Base-by-base conservation (phyloP, 208 protist genomes). In the Zelonia costaricensis region DNA sequence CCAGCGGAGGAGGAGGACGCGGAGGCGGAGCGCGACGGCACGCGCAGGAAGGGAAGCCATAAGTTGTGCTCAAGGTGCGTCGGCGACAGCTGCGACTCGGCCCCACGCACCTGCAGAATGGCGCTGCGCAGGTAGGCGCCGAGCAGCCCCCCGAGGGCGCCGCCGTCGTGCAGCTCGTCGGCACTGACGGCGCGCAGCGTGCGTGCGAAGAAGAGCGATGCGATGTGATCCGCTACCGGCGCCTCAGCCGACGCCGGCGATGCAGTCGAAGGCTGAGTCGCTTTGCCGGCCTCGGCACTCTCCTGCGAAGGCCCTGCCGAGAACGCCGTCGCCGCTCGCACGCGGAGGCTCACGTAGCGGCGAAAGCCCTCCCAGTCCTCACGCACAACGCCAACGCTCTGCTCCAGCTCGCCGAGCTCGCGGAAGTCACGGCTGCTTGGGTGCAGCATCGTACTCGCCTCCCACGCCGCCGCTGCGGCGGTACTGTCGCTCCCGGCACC, bases 291-390 rank as follows among this genome's bases (percentile, higher is more conserved):
- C 12, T 2, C 13, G 25, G 1, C 12, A 42, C 1, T 38, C 8
- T 43, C 3, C 23, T 46, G 13, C 22, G 35, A 23, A 1, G 18
- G 8, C 12, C 7, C 33, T 22, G 18, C 36, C 31, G 38, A 13
- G 46, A 20, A 15, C 22, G 54, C 33, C 40, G 15, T 23, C 40
- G 16, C 15, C 12, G 23, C 1, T 1, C 71, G 60, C 2, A 74
- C 38, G 2, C 60, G 61, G 22, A 83, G 38, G 39, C 64, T 83
- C 28, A 73, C 48, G 44, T 75, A 81, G 36, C 65, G 64, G 13
- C 78, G 67, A 57, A 78, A 88, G 10, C 46, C 65, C 55, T 84
- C 77, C 82, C 82, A 88, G 54, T 88, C 82, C 51, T 73, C 70
- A 10, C 56, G 75, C 25, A 88, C 60, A 28, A 75, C 27, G 9